phyloP scores from a whole-genome alignment of 1,284 basidiomycete species.

The Cryptococcus jaspeensis region DNA sequence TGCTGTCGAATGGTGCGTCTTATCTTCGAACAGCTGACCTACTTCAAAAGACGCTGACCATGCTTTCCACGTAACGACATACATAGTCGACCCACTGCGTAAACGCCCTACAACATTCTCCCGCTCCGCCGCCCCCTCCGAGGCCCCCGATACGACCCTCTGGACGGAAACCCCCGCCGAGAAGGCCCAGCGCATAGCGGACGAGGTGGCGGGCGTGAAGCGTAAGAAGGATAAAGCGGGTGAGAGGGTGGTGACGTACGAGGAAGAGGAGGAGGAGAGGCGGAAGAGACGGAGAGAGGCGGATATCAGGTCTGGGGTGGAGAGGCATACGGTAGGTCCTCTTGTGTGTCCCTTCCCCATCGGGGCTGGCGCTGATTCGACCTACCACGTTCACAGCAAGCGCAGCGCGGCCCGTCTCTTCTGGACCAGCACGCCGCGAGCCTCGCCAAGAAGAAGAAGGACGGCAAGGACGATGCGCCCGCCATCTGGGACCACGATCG shows the following conservation, averaged over 20 bases:
- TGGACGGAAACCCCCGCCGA: conserved; percentile 95
- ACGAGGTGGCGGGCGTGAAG: conserved; percentile 81
- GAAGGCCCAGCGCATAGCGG: conserved; percentile 74
- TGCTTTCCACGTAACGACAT: not conserved
- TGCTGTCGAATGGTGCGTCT: conserved; percentile 68
- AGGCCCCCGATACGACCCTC: conserved; percentile 58
- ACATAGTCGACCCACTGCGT: conserved; percentile 67
- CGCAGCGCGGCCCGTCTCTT: conserved; percentile 62
- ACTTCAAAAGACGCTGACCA: not conserved
- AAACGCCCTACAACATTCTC: conserved; percentile 60
- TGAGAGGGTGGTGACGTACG: conserved; percentile 30
- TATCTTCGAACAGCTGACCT: not conserved
- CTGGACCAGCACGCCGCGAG: conserved; percentile 63
- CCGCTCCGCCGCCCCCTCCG: conserved; percentile 39
- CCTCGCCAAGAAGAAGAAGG: conserved; percentile 32
- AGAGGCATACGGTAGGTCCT: conserved; percentile 71
- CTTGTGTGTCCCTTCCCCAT: not conserved
- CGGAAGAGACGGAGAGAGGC: conserved; percentile 62
- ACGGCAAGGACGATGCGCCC: conserved; percentile 55
- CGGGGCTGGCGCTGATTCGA: conserved; percentile 4
- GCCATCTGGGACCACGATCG: conserved; percentile 83
- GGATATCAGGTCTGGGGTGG: conserved; percentile 66
- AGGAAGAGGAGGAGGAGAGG: conserved; percentile 55
- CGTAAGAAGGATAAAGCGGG: conserved; percentile 59
- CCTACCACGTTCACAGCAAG: conserved; percentile 7